These are phyloP conservation scores for Neocucurbitaria cava DNA, from an alignment of 2,329 filamentous ascomycete species.

Conservation along the genomic window DNA sequence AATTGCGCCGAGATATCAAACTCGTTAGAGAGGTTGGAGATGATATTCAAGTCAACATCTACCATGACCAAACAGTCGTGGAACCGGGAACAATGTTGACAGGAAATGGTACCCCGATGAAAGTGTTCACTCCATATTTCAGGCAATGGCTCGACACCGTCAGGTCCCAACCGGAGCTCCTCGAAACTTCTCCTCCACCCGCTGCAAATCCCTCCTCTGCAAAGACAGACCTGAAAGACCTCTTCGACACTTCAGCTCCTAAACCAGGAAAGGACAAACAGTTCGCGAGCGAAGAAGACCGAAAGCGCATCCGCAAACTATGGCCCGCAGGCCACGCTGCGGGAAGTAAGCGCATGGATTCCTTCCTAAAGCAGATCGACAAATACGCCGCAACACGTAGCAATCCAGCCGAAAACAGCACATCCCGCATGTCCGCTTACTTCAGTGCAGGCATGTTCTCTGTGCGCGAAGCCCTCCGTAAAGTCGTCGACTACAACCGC, in stretches of 20 bases:
- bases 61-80: slow-evolving; percentile 59
- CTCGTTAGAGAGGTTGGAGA: slow-evolving; percentile 48
- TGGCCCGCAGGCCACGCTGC: slow-evolving; percentile 56
- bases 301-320: slow-evolving; percentile 50
- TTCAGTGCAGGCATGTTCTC: slow-evolving; percentile 56
- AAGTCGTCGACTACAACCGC: slow-evolving; percentile 52
- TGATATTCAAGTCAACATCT: slow-evolving; percentile 51
- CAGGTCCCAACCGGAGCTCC: slow-evolving; percentile 51
- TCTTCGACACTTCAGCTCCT: slow-evolving; percentile 46
- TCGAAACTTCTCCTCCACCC: slow-evolving; percentile 53
- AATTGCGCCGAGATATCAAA: slow-evolving; percentile 55
- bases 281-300: slow-evolving; percentile 49
- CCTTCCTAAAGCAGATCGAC: slow-evolving; percentile 52
- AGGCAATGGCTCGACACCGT: slow-evolving; percentile 55
- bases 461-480: slow-evolving; percentile 54
- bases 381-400: slow-evolving; percentile 52
- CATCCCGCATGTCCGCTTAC: slow-evolving; percentile 53
- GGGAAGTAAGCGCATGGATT: slow-evolving; percentile 49
- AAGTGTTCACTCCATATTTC: slow-evolving; percentile 61
- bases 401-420: slow-evolving; percentile 52
- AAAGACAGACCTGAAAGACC: slow-evolving; percentile 36
- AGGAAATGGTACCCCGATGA: slow-evolving; percentile 55
- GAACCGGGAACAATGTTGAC: slow-evolving; percentile 55
- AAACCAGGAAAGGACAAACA: slow-evolving; percentile 50
- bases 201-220: slow-evolving; percentile 45